Percentiles rank a stretch among this genome's conserved stretches.
Conservation (phyloP, 306 rosid species). For the Rosa persica region DNA sequence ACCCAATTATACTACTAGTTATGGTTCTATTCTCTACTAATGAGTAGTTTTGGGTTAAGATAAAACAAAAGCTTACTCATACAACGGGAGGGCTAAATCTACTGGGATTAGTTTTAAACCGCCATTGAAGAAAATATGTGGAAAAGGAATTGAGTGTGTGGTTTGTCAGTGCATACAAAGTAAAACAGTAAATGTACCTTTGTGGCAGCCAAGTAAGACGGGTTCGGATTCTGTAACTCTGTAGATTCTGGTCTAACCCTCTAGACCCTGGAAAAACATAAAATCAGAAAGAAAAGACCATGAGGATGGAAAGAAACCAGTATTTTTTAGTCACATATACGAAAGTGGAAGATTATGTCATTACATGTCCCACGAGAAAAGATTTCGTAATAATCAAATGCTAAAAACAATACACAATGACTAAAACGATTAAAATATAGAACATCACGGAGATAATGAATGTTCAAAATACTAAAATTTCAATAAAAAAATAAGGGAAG, state of each 20-base stretch:
- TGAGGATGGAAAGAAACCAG: neutral
- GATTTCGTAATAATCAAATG: too few relatives aligned
- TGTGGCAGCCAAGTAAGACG: neutral
- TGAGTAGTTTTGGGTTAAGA: too few relatives aligned
- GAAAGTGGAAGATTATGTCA: neutral
- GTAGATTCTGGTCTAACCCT: conserved; percentile 6
- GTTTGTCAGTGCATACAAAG: neutral
- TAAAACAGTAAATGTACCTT: conserved; percentile 6
- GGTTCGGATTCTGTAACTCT: neutral
- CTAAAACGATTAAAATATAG: too few relatives aligned
- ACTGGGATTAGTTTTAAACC: neutral
- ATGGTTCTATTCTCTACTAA: too few relatives aligned
- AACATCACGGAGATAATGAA: too few relatives aligned
- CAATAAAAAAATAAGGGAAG: too few relatives aligned
- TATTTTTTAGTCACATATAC: neutral
- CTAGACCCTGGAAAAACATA: conserved; percentile 10
- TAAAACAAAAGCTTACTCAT: too few relatives aligned
- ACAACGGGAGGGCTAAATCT: too few relatives aligned
- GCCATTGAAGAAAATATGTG: neutral
- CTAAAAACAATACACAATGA: too few relatives aligned
- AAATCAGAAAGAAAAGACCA: neutral
- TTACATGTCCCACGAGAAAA: too few relatives aligned
- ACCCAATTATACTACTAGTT: too few relatives aligned
- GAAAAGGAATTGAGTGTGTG: neutral
- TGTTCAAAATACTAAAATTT: too few relatives aligned